Percentiles rank a stretch among this genome's conserved stretches.
phyloP scores from a whole-genome alignment of 352 stramenopile genomes.

The Aphanomyces euteiches region DNA sequence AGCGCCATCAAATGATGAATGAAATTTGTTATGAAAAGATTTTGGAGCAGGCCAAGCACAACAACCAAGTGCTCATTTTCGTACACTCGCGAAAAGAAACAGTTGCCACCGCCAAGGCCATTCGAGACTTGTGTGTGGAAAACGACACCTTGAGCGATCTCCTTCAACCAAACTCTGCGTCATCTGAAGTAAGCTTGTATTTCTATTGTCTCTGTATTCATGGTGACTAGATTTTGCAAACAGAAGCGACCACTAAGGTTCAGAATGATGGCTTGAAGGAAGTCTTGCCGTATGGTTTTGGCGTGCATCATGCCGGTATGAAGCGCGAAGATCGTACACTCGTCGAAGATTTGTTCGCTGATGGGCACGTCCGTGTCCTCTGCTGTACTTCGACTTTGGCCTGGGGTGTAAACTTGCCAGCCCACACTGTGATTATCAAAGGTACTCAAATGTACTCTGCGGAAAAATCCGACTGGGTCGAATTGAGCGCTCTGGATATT shows the following conservation, averaged over 20 bases:
- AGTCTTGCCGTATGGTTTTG: constrained; percentile 97
- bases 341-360: constrained; percentile 98
- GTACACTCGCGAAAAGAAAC: constrained; percentile 99
- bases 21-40: constrained; percentile 99
- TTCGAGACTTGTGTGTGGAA: constrained; percentile 94
- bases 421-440: constrained; percentile 99
- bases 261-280: constrained; percentile 98
- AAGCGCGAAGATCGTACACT: constrained; percentile 94
- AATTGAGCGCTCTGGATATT: constrained; percentile 98
- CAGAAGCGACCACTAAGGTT: constrained; percentile 88
- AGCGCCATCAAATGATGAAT: constrained; percentile 99
- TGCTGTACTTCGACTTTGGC: constrained; percentile 98
- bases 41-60: constrained; percentile 87
- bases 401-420: constrained; percentile 99
- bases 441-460: constrained; percentile 99
- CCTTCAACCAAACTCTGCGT: constrained; percentile 79
- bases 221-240: constrained; percentile 83
- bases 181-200: constrained; percentile 45
- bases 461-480: constrained; percentile 96
- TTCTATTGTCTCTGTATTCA: background rate
- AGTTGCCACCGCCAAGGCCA: constrained; percentile 93
- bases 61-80: constrained; percentile 99
- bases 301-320: constrained; percentile 99
- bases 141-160: constrained; percentile 93
- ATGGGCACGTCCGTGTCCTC: constrained; percentile 96